A percentile compares a stretch with the other conserved stretches of the same genome.
Evolutionary conservation across 495 filamentous ascomycete genomes (phyloP).

Genomic region (Lophium mytilinum): DNA sequence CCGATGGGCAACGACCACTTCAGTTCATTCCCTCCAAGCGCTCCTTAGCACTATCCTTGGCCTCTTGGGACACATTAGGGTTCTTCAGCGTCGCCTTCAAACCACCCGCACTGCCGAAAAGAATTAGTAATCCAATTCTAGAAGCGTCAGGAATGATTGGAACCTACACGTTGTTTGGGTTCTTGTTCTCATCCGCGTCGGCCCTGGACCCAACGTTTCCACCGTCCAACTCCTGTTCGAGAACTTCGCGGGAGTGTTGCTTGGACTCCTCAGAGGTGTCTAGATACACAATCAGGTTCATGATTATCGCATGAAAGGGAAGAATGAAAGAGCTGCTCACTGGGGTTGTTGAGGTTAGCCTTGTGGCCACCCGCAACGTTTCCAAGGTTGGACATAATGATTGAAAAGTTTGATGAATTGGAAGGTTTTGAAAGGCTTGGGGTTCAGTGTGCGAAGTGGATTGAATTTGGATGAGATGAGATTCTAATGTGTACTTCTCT

Average conservation of each 20-base stretch:
- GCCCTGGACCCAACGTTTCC: constrained; percentile 20
- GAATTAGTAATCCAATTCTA: background rate
- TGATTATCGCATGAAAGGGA: background rate
- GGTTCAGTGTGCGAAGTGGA: background rate
- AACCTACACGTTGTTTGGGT: constrained; percentile 38
- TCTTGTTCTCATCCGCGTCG: constrained; percentile 29
- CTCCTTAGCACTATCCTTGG: constrained; percentile 40
- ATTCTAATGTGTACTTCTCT: no score
- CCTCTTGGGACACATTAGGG: constrained; percentile 41
- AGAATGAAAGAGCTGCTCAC: constrained; percentile 24
- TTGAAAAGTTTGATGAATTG: background rate
- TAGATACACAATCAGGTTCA: constrained; percentile 1
- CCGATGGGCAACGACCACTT: no score
- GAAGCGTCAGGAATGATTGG: background rate
- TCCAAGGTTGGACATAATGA: constrained; percentile 13
- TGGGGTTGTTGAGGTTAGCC: constrained; percentile 41
- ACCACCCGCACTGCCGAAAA: constrained; percentile 1
- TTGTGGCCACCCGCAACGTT: constrained; percentile 44
- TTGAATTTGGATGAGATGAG: no score
- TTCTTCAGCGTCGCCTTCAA: constrained; percentile 32
- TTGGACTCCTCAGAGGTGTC: constrained; percentile 41
- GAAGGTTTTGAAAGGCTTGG: background rate
- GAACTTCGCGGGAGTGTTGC: constrained; percentile 37
- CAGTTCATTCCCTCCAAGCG: constrained; percentile 8
- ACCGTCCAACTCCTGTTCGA: constrained; percentile 37